phyloP scores from a whole-genome alignment of 306 rosid species.

The Cucumis cinereus region DNA sequence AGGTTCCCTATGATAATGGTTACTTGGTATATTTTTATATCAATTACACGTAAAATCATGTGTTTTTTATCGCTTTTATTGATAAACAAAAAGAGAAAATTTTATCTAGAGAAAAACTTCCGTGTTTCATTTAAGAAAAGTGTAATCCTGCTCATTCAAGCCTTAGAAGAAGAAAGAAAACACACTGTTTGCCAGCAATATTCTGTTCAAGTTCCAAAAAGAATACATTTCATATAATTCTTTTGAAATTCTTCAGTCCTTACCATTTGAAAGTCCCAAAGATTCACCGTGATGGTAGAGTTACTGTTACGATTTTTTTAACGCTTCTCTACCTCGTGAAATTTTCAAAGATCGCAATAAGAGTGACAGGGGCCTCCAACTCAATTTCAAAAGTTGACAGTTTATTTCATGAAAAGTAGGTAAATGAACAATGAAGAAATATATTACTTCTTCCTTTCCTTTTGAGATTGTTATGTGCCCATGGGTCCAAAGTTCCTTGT shows the following conservation, averaged over 20 bases:
- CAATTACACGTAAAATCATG: not conserved
- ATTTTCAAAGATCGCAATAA: not conserved
- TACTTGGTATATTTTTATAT: not conserved
- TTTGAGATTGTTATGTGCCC: not conserved
- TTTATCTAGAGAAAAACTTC: not conserved
- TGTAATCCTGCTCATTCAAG: not conserved
- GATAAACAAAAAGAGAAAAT: not conserved
- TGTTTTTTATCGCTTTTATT: not conserved
- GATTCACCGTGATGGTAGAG: not conserved
- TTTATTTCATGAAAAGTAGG: not conserved
- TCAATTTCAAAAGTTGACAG: not conserved
- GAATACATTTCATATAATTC: not conserved
- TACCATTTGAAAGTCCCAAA: not conserved
- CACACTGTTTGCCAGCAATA: not conserved
- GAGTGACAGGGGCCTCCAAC: not conserved
- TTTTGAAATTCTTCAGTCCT: not conserved
- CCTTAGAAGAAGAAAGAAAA: not conserved
- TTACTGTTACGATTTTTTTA: no score
- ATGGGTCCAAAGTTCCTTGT: not conserved
- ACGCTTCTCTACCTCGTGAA: no score
- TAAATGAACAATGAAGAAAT: not conserved
- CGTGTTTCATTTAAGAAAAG: not conserved
- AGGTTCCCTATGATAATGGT: not conserved
- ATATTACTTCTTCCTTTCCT: not conserved
- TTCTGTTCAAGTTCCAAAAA: not conserved